Percentiles rank a stretch among this genome's conserved stretches.
phyloP scores from a whole-genome alignment of 768 basidiomycete species.

The Gloeostereum incarnatum region DNA sequence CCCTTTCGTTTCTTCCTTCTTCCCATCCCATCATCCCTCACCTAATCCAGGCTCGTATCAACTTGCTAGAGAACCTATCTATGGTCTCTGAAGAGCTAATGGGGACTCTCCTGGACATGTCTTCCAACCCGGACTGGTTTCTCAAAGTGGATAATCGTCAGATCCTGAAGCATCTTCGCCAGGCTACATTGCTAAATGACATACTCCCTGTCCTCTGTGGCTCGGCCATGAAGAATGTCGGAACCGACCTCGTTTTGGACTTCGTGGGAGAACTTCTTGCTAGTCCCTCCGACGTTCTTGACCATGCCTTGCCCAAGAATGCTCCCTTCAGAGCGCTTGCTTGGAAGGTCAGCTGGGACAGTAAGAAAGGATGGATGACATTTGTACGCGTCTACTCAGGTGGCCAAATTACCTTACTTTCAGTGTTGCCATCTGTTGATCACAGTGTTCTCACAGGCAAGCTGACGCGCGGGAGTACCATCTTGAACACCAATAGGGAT shows the following conservation, averaged over 20 bases:
- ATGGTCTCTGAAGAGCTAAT: conserved; percentile 80
- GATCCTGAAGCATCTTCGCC: conserved; percentile 58
- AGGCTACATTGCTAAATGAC: conserved; percentile 52
- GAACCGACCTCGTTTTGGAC: conserved; percentile 74
- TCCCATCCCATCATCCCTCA: conserved; percentile 64
- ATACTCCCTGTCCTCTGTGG: conserved; percentile 79
- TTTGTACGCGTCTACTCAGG: conserved; percentile 87
- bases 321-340: conserved; percentile 57
- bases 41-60: conserved; percentile 55
- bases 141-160: conserved; percentile 41
- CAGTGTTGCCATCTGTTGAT: conserved; percentile 1
- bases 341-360: conserved; percentile 89
- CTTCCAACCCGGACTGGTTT: conserved; percentile 54
- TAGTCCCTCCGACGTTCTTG: conserved; percentile 56
- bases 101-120: conserved; percentile 52
- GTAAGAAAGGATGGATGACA: conserved; percentile 82
- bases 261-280: conserved; percentile 76
- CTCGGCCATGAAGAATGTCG: conserved; percentile 72
- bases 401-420: too few species aligned
- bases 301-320: conserved; percentile 32
- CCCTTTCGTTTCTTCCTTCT: conserved; percentile 34
- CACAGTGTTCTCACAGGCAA: conserved; percentile 37
- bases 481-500: conserved; percentile 60
- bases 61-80: conserved; percentile 68
- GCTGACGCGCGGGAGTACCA: conserved; percentile 47